Evolutionary conservation across 2,329 filamentous ascomycete genomes (phyloP).

Genomic region (Cordyceps cateniannulata): DNA sequence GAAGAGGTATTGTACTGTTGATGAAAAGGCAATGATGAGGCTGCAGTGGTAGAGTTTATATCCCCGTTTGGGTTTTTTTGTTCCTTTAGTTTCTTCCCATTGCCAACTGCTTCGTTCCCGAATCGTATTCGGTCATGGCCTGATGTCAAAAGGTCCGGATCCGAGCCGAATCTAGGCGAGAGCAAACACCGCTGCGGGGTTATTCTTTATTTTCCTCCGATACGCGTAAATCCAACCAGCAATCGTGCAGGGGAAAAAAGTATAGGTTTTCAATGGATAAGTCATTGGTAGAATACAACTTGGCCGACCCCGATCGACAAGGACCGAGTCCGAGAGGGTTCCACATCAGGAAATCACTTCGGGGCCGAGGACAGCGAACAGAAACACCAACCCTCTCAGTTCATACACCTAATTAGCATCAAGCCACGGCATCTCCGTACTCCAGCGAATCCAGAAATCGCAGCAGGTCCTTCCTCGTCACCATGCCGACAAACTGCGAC

Average conservation of each 20-base stretch:
- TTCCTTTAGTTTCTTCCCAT: no score
- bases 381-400: not conserved
- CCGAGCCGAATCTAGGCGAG: not conserved
- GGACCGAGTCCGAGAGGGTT: not conserved
- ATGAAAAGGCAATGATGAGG: no score
- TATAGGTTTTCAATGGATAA: no score
- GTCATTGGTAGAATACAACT: no score
- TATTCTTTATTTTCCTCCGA: not conserved
- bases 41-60: no score
- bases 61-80: no score
- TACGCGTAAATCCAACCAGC: not conserved
- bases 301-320: no score
- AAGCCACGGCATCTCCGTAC: not conserved
- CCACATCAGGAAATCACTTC: not conserved
- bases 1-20: no score
- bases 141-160: not conserved
- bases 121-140: constrained; percentile 4
- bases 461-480: constrained; percentile 50
- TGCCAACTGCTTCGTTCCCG: not conserved
- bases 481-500: constrained; percentile 42
- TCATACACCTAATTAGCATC: not conserved
- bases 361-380: not conserved
- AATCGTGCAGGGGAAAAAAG: no score
- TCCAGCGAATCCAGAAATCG: constrained; percentile 8
- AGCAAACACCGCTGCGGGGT: not conserved